Evolutionary conservation across 176 grass and related monocot species (phyloP), one percentile per base, ranked within the genome.

Genomic region (Tillandsia fasciculata): DNA sequence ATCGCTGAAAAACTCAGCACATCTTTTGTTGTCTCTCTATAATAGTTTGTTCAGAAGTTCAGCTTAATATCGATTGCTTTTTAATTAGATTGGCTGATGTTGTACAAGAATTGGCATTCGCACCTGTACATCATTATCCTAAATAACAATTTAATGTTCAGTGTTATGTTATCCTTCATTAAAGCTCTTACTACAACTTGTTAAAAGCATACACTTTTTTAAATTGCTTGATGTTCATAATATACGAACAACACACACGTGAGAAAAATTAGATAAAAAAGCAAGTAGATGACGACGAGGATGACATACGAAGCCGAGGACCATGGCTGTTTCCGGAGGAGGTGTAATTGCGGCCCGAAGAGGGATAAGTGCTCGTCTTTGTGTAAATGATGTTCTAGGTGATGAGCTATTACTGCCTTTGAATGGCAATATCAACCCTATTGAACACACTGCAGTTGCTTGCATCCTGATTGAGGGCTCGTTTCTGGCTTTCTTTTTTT

Each of bases 391-490:
- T 27, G 52, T 50, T 2, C 52, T 49, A 2, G 52, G 28, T 17
- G 61, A 65, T 7, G 50, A 17, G 11, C 27, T 10, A 17, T 50
- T 77, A 17, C 52, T 77, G 75, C 65, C 53, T 29, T 53, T 69
- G 52, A 58, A 3, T 14, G 75, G 66, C 52, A 69, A 63, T 22
- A 66, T 42, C 5, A 42, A 48, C 3, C 11, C 26, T 8, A 33
- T 50, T 8, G 69, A 77, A 20, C 75, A 69, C 65, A 49, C 74
- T 8, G 74, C 74, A 48, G 74, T 18, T 10, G 75, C 65, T 66
- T 77, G 75, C 75, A 77, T 77, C 64, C 47, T 72, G 8, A 42
- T 59, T 59, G 54, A 59, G 9, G 15, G n/a, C 54, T 59, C 54
- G 5, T 42, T 42, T 59, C 54, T 59, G 8, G 2, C 13, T 58